Percentiles rank a stretch among this genome's conserved stretches.
Conservation (phyloP, 163 green algal genomes). For the Picocystis sp. region DNA sequence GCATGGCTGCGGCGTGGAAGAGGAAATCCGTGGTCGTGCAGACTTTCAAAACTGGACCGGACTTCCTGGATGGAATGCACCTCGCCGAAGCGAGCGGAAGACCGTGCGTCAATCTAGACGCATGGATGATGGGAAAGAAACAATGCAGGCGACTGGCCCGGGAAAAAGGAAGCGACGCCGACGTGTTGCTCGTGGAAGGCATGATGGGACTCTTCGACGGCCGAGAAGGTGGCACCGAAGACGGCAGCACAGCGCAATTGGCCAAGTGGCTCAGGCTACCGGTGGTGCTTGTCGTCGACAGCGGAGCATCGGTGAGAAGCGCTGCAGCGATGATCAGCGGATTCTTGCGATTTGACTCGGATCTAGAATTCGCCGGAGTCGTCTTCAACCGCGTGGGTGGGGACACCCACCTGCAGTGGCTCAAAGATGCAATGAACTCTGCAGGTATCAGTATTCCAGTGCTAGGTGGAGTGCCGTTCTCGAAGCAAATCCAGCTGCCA, state of each 20-base stretch:
- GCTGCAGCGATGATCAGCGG: conserved; percentile 55
- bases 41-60: conserved; percentile 62
- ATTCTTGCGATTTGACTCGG: conserved; percentile 35
- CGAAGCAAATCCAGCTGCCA: conserved; percentile 17
- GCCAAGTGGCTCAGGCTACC: conserved; percentile 57
- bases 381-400: conserved; percentile 36
- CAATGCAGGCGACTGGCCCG: conserved; percentile 31
- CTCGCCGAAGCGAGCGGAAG: conserved; percentile 48
- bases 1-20: conserved; percentile 44
- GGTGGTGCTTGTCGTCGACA: conserved; percentile 72
- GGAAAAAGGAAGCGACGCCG: conserved; percentile 25
- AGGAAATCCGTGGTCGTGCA: conserved; percentile 41
- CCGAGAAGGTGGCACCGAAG: conserved; percentile 40
- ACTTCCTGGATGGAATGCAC: conserved; percentile 56
- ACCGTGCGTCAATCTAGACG: conserved; percentile 62
- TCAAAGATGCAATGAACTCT: conserved; percentile 9
- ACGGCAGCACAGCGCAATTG: conserved; percentile 64
- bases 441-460: conserved; percentile 11
- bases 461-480: conserved; percentile 12
- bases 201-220: conserved; percentile 70
- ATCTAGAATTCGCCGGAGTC: conserved; percentile 33
- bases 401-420: conserved; percentile 3
- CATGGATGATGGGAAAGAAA: conserved; percentile 49
- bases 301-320: conserved; percentile 36
- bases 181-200: conserved; percentile 66